Conservation (phyloP, 305 asterid species). For the Plantago lanceolata region DNA sequence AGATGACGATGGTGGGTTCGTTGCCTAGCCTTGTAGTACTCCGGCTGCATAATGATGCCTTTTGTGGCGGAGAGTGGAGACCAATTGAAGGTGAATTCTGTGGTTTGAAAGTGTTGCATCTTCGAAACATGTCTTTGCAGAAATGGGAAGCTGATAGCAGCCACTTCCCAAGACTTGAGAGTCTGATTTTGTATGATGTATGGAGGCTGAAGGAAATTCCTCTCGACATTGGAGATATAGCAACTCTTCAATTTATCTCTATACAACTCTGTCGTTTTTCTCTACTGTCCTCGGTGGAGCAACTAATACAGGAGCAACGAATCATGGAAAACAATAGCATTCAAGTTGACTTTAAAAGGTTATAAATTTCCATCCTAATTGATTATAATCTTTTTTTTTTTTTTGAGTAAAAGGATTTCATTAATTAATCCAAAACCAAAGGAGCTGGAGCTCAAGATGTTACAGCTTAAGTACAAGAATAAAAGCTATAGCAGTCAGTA, state of each 20-base stretch:
- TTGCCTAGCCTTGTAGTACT: no score
- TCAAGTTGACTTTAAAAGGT: not conserved
- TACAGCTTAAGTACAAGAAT: no score
- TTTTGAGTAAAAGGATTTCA: no score
- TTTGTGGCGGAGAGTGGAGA: no score
- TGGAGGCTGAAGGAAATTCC: conserved; percentile 6
- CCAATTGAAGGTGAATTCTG: no score
- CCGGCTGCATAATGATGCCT: no score
- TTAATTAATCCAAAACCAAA: no score
- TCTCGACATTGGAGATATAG: not conserved
- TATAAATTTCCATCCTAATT: not conserved
- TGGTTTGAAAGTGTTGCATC: not conserved
- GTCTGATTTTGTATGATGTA: not conserved
- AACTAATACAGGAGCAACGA: not conserved
- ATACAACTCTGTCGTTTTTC: not conserved
- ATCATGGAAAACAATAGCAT: not conserved
- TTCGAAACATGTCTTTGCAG: no score
- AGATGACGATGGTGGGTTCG: no score
- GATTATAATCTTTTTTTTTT: no score
- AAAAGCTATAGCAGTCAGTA: no score
- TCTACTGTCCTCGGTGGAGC: not conserved
- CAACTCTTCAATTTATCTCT: not conserved
- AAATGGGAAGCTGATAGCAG: conserved; percentile 7
- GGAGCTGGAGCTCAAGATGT: no score
- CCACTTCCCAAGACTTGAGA: conserved; percentile 5